Base-by-base conservation (phyloP, 768 basidiomycete genomes). In the Nidula microcarpa region DNA sequence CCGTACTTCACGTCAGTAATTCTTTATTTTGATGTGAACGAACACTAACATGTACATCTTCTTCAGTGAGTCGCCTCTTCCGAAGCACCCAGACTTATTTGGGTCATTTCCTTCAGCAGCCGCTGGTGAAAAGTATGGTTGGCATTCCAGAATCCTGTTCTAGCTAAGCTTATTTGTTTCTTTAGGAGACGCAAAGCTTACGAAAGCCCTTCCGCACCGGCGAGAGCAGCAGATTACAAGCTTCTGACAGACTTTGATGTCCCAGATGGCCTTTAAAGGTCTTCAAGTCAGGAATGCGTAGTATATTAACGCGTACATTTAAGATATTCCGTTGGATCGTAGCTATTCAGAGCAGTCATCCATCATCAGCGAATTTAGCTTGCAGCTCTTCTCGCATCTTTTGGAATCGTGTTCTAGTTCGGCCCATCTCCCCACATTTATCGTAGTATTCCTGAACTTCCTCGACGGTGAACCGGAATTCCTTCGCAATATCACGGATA, bases 1-100 rank as follows among this genome's bases (percentile, higher is more conserved):
- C 87, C 89, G 2, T 99, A 96, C 70, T 97, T 98, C 68, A 83
- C 74, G 95, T 95, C 43, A 43, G 85, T 62, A 8, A 11, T 37
- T 18, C 14, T 13, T 17, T 35, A 23, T 16, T 36, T 33, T 33
- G 13, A 3, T 33, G 35, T 7, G 16, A 1, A 6, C 10, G 16
- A 10, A 32, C 33, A 6, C 23, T 43, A 33, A 14, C 51, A 9
- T 17, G 34, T 23, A 51, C 30, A 6, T 50, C 30, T 6, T 49
- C 36, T 49, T 32, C 54, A 97, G 94, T 4, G 97, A 98, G 71
- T 88, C 93, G 0, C 97, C 97, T 0, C 71, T 91, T 36, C 97
- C 97, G 0, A 98, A 99, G 65, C 95, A 98, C 66, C 91, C 94
- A 13, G 94, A 96, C 63, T 73, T 98, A 54, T 98, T 99, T 71